A percentile compares a stretch with the other conserved stretches of the same genome.
Conservation (phyloP, 1,284 basidiomycete genomes). For the Moesziomyces globuligerus region DNA sequence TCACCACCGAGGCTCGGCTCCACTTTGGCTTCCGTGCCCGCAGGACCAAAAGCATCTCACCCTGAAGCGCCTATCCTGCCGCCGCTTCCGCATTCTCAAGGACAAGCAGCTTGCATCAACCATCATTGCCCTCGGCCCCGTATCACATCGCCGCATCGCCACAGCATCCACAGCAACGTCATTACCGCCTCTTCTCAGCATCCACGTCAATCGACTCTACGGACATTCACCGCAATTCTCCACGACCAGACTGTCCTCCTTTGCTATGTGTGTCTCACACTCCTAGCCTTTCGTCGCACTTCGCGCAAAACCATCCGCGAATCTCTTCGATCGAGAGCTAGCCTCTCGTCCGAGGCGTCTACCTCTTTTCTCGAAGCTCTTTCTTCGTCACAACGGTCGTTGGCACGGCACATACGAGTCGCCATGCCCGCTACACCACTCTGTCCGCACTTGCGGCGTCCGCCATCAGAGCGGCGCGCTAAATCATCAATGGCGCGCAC, state of each 20-base stretch:
- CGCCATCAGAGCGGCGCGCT: neutral
- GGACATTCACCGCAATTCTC: neutral
- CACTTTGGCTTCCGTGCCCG: no score
- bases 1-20: no score
- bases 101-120: neutral
- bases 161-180: neutral
- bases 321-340: neutral
- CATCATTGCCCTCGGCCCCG: no score
- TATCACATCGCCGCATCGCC: no score
- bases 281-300: constrained; percentile 21
- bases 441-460: no score
- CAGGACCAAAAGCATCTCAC: no score
- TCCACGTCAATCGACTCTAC: no score
- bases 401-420: neutral
- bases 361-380: neutral
- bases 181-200: neutral
- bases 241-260: no score
- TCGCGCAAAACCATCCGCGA: constrained; percentile 8
- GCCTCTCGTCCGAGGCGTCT: no score
- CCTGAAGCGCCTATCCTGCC: no score
- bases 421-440: neutral
- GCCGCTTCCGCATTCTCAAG: no score
- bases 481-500: neutral
- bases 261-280: constrained; percentile 24
- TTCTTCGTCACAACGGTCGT: no score